Evolutionary conservation across 305 asterid genomes (phyloP).

Genomic region (Petunia hybrid): DNA sequence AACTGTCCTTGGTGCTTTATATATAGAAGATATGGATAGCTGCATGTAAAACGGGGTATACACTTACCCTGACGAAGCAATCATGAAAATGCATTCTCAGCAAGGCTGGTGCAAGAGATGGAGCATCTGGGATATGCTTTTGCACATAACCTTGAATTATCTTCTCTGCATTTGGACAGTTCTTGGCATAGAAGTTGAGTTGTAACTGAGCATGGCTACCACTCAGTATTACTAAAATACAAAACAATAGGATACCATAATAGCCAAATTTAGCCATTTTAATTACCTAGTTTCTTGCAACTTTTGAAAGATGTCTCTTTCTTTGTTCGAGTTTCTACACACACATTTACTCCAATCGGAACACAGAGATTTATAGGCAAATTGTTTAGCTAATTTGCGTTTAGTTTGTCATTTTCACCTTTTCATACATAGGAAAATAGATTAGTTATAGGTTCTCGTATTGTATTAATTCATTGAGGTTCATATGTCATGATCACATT

Average conservation of each 20-base stretch:
- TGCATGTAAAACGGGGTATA: no score
- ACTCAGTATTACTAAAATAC: slow-evolving; percentile 5
- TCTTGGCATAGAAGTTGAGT: slow-evolving; percentile 20
- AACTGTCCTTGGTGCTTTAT: no score
- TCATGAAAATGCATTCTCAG: slow-evolving; percentile 35
- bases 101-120: slow-evolving; percentile 31
- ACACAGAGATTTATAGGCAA: neutral
- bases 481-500: neutral
- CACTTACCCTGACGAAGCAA: slow-evolving; percentile 35
- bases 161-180: slow-evolving; percentile 32
- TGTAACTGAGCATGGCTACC: slow-evolving; percentile 9
- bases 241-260: neutral
- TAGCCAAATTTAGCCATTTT: neutral
- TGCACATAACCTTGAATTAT: slow-evolving; percentile 4
- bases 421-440: neutral
- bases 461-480: neutral
- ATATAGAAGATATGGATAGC: no score
- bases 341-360: neutral
- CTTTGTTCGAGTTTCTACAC: slow-evolving; percentile 24
- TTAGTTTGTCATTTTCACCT: neutral
- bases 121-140: slow-evolving; percentile 21
- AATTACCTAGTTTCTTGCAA: neutral
- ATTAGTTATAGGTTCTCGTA: neutral
- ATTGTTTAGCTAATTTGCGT: neutral
- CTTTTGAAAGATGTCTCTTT: neutral